These are phyloP conservation scores for Helianthus tuberosus DNA, from an alignment of 129 eudicot genomes.

Conservation along the genomic window DNA sequence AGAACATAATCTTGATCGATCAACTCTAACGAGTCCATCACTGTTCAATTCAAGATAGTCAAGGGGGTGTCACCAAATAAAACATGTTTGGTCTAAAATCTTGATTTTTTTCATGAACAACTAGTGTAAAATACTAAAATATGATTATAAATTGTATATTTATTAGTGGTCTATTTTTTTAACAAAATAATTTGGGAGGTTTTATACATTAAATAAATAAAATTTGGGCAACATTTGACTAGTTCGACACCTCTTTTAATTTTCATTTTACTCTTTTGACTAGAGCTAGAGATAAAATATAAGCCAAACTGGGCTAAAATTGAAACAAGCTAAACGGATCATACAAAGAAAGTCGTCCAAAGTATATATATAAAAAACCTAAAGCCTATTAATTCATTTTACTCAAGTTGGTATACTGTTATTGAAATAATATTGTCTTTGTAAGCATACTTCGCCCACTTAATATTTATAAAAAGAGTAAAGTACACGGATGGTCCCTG, in stretches of 20 bases:
- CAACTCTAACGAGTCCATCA: conserved; percentile 64
- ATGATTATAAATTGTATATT: not conserved
- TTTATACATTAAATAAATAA: not conserved
- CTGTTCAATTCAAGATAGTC: conserved; percentile 34
- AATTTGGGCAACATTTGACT: not conserved
- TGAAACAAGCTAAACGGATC: not conserved
- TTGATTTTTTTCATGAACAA: not conserved
- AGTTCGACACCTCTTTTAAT: not conserved
- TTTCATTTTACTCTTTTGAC: not conserved
- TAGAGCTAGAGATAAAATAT: not conserved
- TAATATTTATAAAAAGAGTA: not conserved
- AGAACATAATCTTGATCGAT: conserved; percentile 88
- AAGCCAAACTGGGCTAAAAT: not conserved
- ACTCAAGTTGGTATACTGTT: not conserved
- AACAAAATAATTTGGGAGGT: not conserved
- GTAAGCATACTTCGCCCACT: not conserved
- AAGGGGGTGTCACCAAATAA: conserved; percentile 6
- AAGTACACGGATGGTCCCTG: too few relatives aligned
- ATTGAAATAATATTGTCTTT: not conserved
- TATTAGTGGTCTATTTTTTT: not conserved
- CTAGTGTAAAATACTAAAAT: not conserved
- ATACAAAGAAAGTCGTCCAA: not conserved
- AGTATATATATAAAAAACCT: not conserved
- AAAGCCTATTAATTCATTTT: not conserved
- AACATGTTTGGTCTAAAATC: not conserved